These are phyloP conservation scores for Allium fistulosum DNA, from an alignment of 106 monocot genomes.

Conservation along the genomic window DNA sequence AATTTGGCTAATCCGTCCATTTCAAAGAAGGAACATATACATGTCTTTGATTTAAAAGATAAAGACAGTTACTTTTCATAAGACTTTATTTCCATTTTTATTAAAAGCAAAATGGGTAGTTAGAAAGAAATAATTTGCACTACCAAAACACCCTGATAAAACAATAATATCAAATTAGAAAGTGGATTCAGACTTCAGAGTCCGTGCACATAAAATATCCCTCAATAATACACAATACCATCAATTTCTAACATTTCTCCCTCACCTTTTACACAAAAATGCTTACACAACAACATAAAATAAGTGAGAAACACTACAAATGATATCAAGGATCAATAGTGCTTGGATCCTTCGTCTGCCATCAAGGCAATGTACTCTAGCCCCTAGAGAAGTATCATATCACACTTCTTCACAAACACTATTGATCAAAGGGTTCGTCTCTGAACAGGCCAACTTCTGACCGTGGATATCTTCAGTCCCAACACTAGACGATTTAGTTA, in stretches of 20 bases:
- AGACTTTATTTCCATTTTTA: too few species aligned
- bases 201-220: not conserved
- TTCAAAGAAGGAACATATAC: too few species aligned
- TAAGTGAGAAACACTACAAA: not conserved
- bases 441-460: conserved; percentile 8
- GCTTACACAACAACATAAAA: not conserved
- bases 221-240: conserved; percentile 1
- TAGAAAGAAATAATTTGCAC: too few species aligned
- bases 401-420: not conserved
- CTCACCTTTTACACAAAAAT: not conserved
- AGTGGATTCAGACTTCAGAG: conserved; percentile 4
- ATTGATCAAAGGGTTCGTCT: conserved; percentile 24
- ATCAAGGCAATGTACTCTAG: not conserved
- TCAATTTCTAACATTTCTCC: not conserved
- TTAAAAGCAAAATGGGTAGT: too few species aligned
- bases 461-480: conserved; percentile 1
- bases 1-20: too few species aligned
- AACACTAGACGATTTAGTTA: conserved; percentile 30
- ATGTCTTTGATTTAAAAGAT: too few species aligned
- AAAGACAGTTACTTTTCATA: too few species aligned
- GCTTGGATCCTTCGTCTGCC: not conserved
- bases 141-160: not conserved
- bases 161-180: conserved; percentile 8
- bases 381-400: too few species aligned
- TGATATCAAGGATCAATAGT: not conserved